These are phyloP conservation scores for Amauroascus verrucosus DNA, from an alignment of 2,329 filamentous ascomycete genomes.

Conservation along the genomic window DNA sequence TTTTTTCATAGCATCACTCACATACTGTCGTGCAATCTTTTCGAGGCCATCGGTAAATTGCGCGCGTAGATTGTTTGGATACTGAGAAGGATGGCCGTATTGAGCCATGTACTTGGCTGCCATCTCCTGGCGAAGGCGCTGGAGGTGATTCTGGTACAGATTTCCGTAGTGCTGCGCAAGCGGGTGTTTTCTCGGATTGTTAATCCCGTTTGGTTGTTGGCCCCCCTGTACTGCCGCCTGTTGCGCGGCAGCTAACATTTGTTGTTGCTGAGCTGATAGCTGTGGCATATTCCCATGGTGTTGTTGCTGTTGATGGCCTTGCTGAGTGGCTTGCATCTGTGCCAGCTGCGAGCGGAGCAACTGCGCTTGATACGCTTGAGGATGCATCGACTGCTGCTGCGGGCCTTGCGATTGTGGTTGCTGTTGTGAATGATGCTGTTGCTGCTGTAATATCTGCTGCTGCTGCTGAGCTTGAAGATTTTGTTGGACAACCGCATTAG, in stretches of 20 bases:
- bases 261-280: constrained; percentile 26
- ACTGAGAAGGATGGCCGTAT: constrained; percentile 32
- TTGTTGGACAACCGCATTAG: constrained; percentile 14
- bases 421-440: constrained; percentile 11
- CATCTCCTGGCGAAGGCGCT: constrained; percentile 31
- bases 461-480: constrained; percentile 25
- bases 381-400: constrained; percentile 16
- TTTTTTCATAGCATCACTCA: constrained; percentile 31
- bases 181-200: constrained; percentile 6
- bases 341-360: constrained; percentile 31
- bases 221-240: constrained; percentile 24
- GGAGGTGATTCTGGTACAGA: constrained; percentile 30
- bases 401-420: constrained; percentile 3
- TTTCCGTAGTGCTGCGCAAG: constrained; percentile 28
- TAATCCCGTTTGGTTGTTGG: constrained; percentile 1
- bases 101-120: constrained; percentile 28
- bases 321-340: constrained; percentile 29
- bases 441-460: constrained; percentile 22
- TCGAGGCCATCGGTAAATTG: constrained; percentile 31
- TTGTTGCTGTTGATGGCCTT: constrained; percentile 25
- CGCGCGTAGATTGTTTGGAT: constrained; percentile 30
- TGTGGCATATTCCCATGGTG: constrained; percentile 22
- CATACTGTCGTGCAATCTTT: constrained; percentile 29
- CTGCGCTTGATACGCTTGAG: constrained; percentile 29
- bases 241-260: constrained; percentile 30